A percentile compares a stretch with the other conserved stretches of the same genome.
Conservation (phyloP, 2,329 filamentous ascomycete genomes). For the Dactylellina cionopaga region DNA sequence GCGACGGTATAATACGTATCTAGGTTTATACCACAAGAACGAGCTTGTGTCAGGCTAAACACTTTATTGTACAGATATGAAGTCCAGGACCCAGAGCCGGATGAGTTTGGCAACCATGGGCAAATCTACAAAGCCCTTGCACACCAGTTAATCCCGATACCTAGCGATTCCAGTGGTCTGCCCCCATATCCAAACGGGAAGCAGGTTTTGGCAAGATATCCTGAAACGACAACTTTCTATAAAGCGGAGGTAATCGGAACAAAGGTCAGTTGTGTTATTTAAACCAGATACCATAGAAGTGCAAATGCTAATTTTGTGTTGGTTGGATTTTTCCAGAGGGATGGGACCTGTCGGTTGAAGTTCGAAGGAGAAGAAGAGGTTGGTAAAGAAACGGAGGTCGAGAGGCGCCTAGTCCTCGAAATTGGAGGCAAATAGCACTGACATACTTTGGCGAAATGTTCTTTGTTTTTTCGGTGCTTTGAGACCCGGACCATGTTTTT, state of each 20-base stretch:
- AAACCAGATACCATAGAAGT: no score
- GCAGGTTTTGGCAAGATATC: constrained; percentile 80
- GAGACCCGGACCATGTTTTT: no score
- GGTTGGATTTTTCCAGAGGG: constrained; percentile 47
- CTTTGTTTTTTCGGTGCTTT: no score
- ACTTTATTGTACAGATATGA: constrained; percentile 64
- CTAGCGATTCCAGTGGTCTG: constrained; percentile 69
- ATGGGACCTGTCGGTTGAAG: constrained; percentile 65
- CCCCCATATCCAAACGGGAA: constrained; percentile 73
- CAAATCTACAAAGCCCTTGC: constrained; percentile 75
- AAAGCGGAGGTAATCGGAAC: constrained; percentile 81
- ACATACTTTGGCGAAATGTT: neutral
- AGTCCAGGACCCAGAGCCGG: constrained; percentile 81
- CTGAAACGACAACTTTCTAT: constrained; percentile 86
- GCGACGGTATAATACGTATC: constrained; percentile 75
- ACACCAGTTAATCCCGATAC: constrained; percentile 80
- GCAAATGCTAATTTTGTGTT: neutral
- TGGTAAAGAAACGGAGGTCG: constrained; percentile 78
- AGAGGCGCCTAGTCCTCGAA: constrained; percentile 79
- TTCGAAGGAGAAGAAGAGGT: constrained; percentile 82
- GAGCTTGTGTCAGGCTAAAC: neutral
- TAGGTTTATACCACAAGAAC: constrained; percentile 57
- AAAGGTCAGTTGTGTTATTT: constrained; percentile 65
- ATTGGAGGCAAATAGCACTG: constrained; percentile 67
- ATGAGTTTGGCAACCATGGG: constrained; percentile 72